Evolutionary conservation across 2,329 filamentous ascomycete genomes (phyloP).

Genomic region (Colletotrichum melonis): DNA sequence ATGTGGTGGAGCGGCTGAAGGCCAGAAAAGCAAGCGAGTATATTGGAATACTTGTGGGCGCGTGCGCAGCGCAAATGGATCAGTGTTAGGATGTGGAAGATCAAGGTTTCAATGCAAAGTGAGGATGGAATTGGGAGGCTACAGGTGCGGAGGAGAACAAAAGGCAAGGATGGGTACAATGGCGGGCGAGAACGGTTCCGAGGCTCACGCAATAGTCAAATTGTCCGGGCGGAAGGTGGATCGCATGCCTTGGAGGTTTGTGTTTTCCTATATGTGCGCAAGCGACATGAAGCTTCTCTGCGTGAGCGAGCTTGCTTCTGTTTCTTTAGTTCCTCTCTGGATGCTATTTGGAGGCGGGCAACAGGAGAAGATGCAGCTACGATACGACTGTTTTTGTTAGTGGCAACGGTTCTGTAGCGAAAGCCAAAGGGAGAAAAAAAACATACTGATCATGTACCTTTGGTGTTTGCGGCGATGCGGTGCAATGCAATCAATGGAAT

Average conservation of each 20-base stretch:
- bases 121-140: background rate
- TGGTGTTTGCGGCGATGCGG: background rate
- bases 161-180: conserved; percentile 1
- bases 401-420: conserved; percentile 15
- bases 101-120: background rate
- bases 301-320: conserved; percentile 12
- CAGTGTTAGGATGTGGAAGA: background rate
- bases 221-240: conserved; percentile 22
- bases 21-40: conserved; percentile 22
- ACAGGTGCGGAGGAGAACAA: background rate
- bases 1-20: conserved; percentile 20
- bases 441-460: background rate
- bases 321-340: conserved; percentile 25
- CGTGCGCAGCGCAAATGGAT: background rate
- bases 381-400: conserved; percentile 28
- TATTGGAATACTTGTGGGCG: conserved; percentile 26
- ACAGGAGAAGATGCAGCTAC: conserved; percentile 20
- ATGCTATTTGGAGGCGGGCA: conserved; percentile 6
- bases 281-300: conserved; percentile 5
- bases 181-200: conserved; percentile 17
- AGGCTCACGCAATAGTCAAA: conserved; percentile 30
- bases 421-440: background rate
- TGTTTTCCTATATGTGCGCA: conserved; percentile 12
- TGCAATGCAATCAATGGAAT: background rate
- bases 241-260: conserved; percentile 19